These are phyloP conservation scores for Malassezia yamatoensis DNA, from an alignment of 1,284 basidiomycete species.

Conservation along the genomic window DNA sequence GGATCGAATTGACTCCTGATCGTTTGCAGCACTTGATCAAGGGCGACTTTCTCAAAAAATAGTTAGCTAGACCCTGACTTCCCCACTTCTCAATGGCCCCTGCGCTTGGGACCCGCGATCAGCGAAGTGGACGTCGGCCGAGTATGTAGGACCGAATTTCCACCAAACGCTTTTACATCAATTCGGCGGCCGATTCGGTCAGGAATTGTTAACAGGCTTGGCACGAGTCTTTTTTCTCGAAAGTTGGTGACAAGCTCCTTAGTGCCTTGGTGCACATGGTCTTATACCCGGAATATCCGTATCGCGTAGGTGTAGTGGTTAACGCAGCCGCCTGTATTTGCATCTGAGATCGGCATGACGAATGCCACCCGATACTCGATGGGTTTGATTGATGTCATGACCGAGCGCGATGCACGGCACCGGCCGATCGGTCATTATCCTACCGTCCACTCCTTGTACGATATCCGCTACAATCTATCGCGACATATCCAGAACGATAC, in stretches of 20 bases:
- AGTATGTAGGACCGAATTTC: neutral
- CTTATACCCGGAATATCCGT: conserved; percentile 2
- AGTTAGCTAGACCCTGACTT: neutral
- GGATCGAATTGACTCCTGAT: conserved; percentile 35
- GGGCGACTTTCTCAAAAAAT: conserved; percentile 7
- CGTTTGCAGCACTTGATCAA: conserved; percentile 31
- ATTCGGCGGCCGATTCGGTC: neutral
- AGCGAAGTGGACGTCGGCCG: neutral
- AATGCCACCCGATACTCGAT: conserved; percentile 2
- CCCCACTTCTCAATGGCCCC: neutral
- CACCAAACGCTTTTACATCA: neutral
- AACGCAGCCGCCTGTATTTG: neutral
- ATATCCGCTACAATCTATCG: neutral
- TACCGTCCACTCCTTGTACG: neutral
- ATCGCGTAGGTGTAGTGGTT: neutral
- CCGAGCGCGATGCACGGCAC: neutral
- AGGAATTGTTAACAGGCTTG: neutral
- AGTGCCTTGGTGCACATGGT: neutral
- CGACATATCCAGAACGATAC: neutral
- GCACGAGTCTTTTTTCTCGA: no score
- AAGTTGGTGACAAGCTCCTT: neutral
- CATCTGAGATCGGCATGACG: neutral
- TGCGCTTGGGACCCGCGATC: neutral
- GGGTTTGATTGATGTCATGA: conserved; percentile 2
- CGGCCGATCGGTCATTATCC: neutral